Percentiles rank a stretch among this genome's conserved stretches.
These are phyloP conservation scores for Cutaneotrichosporon arboriforme DNA, from an alignment of 1,284 basidiomycete species.

Conservation along the genomic window DNA sequence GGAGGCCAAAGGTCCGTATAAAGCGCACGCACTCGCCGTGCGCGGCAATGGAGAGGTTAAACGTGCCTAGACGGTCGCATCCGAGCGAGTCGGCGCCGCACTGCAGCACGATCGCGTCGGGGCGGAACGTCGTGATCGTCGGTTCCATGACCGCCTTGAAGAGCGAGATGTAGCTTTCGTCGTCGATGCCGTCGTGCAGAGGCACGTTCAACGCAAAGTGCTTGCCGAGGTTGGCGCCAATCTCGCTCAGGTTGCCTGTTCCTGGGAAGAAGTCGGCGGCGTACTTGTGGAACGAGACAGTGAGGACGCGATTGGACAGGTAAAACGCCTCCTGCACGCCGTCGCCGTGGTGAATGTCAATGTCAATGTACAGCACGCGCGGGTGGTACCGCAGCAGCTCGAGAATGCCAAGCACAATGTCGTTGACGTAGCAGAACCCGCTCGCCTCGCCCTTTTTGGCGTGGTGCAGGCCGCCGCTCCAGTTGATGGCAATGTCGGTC, in stretches of 20 bases:
- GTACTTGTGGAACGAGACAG: constrained; percentile 99
- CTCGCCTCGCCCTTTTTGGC: constrained; percentile 94
- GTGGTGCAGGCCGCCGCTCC: constrained; percentile 93
- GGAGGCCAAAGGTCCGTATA: constrained; percentile 84
- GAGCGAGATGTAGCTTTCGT: constrained; percentile 88
- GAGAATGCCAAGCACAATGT: constrained; percentile 89
- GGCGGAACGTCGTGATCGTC: constrained; percentile 81
- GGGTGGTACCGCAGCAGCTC: constrained; percentile 83
- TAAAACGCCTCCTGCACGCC: constrained; percentile 98
- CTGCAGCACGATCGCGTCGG: constrained; percentile 87
- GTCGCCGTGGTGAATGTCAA: constrained; percentile 95
- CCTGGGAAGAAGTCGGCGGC: constrained; percentile 97
- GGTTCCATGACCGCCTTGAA: constrained; percentile 97
- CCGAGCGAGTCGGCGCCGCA: constrained; percentile 97
- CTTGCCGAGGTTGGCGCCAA: constrained; percentile 76
- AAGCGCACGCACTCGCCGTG: constrained; percentile 98
- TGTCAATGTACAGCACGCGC: constrained; percentile 91
- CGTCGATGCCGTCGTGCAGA: constrained; percentile 92
- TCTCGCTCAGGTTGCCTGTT: constrained; percentile 87
- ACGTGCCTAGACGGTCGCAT: constrained; percentile 88
- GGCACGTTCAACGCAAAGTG: constrained; percentile 96
- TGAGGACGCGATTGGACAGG: constrained; percentile 94
- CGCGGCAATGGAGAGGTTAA: constrained; percentile 98
- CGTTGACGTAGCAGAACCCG: constrained; percentile 94
- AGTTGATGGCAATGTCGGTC: constrained; percentile 95